Evolutionary conservation across 1,284 basidiomycete genomes (phyloP), one percentile per base, ranked within the genome.

Genomic region (Rhizopogon parksii): DNA sequence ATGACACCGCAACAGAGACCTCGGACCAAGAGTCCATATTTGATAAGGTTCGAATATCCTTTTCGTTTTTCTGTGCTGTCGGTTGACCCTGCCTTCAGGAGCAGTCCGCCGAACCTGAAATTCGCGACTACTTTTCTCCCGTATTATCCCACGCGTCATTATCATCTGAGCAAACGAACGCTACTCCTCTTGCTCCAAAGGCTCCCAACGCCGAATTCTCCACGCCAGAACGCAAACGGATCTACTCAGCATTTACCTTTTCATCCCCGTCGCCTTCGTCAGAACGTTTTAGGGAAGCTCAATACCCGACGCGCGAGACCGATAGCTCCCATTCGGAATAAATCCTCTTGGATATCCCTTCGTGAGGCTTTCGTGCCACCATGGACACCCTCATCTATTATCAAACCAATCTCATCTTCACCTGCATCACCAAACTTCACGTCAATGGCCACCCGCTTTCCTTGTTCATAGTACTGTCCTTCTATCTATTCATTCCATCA

Each of bases 211-310:
- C 68, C 24, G 50, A 52, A 8, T 79, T 85, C 56, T 79, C 82
- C 11, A 87, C 86, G 1, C 85, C 85, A 1, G 82, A 88, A 60
- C 79, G 83, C 58, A 80, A 81, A 60, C 73, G 73, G 52, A 80
- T 82, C 52, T 85, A 84, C 61, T 74, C 83, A n/a, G 72, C 82
- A 1, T 88, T 88, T 63, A 88, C 85, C 4, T 88, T 88, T 70
- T 76, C 78, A 5, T 81, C 83, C 0, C 85, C 85, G 2, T 83
- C 82, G 1, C 78, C 79, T 9, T 71, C 77, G 0, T 74, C 75
- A 49, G 67, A 77, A 51, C 79, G 80, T 42, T 76, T 73, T 64
- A 72, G 64, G 57, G 69, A 72, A 53, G 49, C 55, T 14, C 63
- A 55, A 3, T 56, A 67, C 0, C 61, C 60, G n/a, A 39, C 50